Percentiles rank a stretch among this genome's conserved stretches.
phyloP scores from a whole-genome alignment of 768 basidiomycete species.

The Termitomyces sp. region DNA sequence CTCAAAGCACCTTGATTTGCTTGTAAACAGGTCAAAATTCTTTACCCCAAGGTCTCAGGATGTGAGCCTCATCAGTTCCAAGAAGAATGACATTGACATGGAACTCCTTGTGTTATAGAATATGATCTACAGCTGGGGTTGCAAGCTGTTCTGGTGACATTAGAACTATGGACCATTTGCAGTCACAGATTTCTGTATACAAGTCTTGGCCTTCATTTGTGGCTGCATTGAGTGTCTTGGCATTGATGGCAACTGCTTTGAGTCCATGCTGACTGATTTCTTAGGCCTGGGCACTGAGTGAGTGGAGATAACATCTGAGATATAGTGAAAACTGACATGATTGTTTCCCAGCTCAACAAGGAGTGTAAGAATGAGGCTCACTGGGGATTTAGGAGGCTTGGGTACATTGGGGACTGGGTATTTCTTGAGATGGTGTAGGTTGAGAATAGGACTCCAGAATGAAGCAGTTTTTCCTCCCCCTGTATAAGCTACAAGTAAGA shows the following conservation, averaged over 20 bases:
- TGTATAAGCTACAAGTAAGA: too few species aligned
- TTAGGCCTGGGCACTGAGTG: neutral
- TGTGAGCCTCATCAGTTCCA: too few species aligned
- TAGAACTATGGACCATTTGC: too few species aligned
- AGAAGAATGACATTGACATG: too few species aligned
- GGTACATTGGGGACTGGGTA: constrained; percentile 5
- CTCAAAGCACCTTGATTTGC: too few species aligned
- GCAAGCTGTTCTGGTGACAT: neutral
- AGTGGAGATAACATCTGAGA: neutral
- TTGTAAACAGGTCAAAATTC: neutral
- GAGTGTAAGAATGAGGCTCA: constrained; percentile 19
- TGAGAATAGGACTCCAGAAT: constrained; percentile 13
- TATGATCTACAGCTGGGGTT: neutral
- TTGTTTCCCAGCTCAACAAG: constrained; percentile 20
- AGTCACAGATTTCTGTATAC: neutral
- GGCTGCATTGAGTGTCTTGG: neutral
- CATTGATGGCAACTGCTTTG: neutral
- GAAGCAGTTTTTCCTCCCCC: constrained; percentile 19
- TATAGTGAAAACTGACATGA: too few species aligned
- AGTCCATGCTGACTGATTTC: neutral
- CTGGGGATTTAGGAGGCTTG: constrained; percentile 4
- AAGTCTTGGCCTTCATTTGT: neutral
- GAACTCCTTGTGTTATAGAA: neutral
- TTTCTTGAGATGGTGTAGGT: constrained; percentile 12
- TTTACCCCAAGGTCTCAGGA: neutral